Evolutionary conservation across 2,329 filamentous ascomycete genomes (phyloP).

Genomic region (Arthroderma sp.): DNA sequence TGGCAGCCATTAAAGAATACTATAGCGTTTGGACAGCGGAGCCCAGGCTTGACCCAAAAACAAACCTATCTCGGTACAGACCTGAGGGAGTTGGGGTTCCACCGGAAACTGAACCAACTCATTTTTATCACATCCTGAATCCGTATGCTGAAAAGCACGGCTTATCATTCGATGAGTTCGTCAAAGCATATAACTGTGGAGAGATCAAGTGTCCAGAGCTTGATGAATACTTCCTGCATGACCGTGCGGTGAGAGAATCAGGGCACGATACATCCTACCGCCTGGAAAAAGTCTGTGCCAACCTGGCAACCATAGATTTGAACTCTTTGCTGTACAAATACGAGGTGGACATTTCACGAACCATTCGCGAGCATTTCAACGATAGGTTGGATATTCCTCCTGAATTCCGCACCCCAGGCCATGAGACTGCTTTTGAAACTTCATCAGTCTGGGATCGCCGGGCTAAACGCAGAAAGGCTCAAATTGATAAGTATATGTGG

Average conservation of each 20-base stretch:
- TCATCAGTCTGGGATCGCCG: conserved; percentile 85
- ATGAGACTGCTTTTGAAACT: conserved; percentile 58
- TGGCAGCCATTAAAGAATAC: conserved; percentile 95
- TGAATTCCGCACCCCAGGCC: conserved; percentile 60
- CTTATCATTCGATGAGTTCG: conserved; percentile 73
- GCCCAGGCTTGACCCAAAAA: conserved; percentile 63
- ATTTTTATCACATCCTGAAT: conserved; percentile 70
- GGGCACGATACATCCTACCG: conserved; percentile 95
- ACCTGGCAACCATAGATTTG: conserved; percentile 84
- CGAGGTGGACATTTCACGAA: conserved; percentile 79
- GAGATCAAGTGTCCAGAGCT: conserved; percentile 70
- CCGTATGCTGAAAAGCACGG: conserved; percentile 75
- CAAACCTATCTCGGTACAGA: conserved; percentile 71
- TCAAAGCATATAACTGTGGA: conserved; percentile 72
- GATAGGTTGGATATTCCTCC: conserved; percentile 70
- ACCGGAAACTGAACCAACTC: conserved; percentile 76
- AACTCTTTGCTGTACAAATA: conserved; percentile 96
- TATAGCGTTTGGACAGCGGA: conserved; percentile 73
- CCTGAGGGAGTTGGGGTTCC: conserved; percentile 75
- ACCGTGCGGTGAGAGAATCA: conserved; percentile 88
- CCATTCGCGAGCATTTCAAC: conserved; percentile 70
- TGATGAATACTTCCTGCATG: conserved; percentile 91
- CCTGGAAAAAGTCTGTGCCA: conserved; percentile 71
- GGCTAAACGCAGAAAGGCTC: conserved; percentile 66
- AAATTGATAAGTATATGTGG: conserved; percentile 90